Evolutionary conservation across 345 rosid genomes (phyloP).

Genomic region (Cardamine chenopodiifolia): DNA sequence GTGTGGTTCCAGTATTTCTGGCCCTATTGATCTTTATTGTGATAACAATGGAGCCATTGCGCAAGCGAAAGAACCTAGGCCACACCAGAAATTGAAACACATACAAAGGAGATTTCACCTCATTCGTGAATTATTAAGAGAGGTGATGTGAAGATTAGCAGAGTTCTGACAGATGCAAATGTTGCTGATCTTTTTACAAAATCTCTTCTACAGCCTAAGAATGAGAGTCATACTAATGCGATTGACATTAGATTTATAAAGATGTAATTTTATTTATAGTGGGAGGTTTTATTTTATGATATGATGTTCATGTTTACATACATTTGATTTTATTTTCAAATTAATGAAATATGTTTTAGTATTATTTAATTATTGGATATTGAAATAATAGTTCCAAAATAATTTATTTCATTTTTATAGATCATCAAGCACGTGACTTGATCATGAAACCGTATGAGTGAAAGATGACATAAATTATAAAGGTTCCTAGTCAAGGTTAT

Average conservation of each 20-base stretch:
- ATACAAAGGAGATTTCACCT: background rate
- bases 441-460: background rate
- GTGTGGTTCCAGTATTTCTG: background rate
- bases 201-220: background rate
- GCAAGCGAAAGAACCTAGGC: background rate
- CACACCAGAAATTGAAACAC: background rate
- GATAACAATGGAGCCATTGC: background rate
- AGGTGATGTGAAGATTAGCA: slow-evolving; percentile 4
- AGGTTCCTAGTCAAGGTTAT: background rate
- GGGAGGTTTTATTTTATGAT: background rate
- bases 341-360: background rate
- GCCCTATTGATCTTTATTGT: background rate
- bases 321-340: background rate
- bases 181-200: background rate
- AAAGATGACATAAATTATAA: background rate
- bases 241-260: background rate
- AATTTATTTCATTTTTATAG: background rate
- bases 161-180: background rate
- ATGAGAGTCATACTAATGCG: background rate
- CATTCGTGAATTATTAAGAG: background rate
- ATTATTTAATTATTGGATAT: background rate
- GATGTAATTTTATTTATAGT: background rate
- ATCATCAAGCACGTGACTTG: background rate
- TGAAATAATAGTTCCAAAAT: background rate
- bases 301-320: background rate